phyloP scores from a whole-genome alignment of 2,329 filamentous ascomycete species.

The Venturiaceae sp. region DNA sequence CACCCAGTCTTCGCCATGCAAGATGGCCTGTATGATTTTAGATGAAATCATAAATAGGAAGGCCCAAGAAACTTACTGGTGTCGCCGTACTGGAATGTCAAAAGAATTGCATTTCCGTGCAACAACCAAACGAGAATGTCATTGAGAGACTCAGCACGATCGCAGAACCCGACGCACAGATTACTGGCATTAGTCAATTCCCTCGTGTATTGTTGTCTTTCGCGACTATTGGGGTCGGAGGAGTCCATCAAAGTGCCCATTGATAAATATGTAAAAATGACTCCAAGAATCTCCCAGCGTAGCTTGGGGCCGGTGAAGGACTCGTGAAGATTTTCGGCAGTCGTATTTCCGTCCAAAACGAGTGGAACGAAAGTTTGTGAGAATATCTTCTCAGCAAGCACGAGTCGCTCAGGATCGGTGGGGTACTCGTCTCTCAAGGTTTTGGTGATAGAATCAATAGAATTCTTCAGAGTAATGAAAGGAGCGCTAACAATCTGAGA shows the following conservation, averaged over 20 bases:
- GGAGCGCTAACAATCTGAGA: conserved; percentile 1
- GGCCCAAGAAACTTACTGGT: neutral
- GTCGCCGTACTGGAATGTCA: conserved; percentile 6
- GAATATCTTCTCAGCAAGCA: conserved; percentile 1
- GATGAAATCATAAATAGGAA: neutral
- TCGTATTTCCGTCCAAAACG: conserved; percentile 1
- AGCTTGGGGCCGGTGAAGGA: conserved; percentile 4
- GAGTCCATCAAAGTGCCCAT: conserved; percentile 1
- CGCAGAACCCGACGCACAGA: conserved; percentile 4
- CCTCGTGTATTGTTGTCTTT: neutral
- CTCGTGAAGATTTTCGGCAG: neutral
- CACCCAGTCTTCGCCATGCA: conserved; percentile 22
- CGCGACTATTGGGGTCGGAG: neutral
- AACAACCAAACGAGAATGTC: conserved; percentile 4
- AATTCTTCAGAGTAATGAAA: conserved; percentile 4
- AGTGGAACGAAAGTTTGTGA: conserved; percentile 2
- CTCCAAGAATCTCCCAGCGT: conserved; percentile 3
- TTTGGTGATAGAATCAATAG: neutral
- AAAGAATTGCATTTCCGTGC: neutral
- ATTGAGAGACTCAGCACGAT: conserved; percentile 7
- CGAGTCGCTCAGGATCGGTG: neutral
- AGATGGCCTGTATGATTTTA: conserved; percentile 16
- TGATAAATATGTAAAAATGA: neutral
- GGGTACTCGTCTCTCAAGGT: neutral
- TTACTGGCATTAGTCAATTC: conserved; percentile 6